Evolutionary conservation across 2,329 filamentous ascomycete species (phyloP).

Genomic region (Clarireedia monteithiana): DNA sequence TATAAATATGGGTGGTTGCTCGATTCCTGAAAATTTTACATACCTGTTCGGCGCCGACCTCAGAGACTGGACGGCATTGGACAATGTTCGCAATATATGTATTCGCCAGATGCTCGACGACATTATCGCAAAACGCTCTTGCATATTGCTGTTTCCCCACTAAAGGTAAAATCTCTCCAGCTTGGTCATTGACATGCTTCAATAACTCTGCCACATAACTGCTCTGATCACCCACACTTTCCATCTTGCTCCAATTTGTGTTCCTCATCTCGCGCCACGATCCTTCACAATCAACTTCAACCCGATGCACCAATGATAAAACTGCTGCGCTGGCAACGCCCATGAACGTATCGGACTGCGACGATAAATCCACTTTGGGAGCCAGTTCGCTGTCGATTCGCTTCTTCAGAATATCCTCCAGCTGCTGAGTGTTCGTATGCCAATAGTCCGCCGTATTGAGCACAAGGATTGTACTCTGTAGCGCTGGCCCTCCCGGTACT

Average conservation of each 20-base stretch:
- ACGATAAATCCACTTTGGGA: constrained; percentile 76
- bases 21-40: constrained; percentile 12
- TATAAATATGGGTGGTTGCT: neutral
- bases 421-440: constrained; percentile 83
- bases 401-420: constrained; percentile 91
- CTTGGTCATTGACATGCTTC: constrained; percentile 60
- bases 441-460: constrained; percentile 98
- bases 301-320: constrained; percentile 71
- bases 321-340: constrained; percentile 87
- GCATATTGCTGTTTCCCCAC: constrained; percentile 91
- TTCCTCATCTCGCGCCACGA: constrained; percentile 97
- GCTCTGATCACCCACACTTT: constrained; percentile 88
- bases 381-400: constrained; percentile 76
- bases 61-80: constrained; percentile 82
- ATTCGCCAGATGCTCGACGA: constrained; percentile 80
- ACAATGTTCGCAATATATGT: constrained; percentile 79
- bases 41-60: constrained; percentile 88
- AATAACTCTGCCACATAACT: constrained; percentile 82
- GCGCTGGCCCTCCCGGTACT: constrained; percentile 37
- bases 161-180: constrained; percentile 66
- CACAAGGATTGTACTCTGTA: constrained; percentile 77
- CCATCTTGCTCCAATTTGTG: constrained; percentile 89
- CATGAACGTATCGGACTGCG: constrained; percentile 90
- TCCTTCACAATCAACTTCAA: constrained; percentile 75
- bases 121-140: constrained; percentile 86